Percentiles rank a stretch among this genome's conserved stretches.
These are phyloP conservation scores for Solanum piurae DNA, from an alignment of 257 asterid species.

Conservation along the genomic window DNA sequence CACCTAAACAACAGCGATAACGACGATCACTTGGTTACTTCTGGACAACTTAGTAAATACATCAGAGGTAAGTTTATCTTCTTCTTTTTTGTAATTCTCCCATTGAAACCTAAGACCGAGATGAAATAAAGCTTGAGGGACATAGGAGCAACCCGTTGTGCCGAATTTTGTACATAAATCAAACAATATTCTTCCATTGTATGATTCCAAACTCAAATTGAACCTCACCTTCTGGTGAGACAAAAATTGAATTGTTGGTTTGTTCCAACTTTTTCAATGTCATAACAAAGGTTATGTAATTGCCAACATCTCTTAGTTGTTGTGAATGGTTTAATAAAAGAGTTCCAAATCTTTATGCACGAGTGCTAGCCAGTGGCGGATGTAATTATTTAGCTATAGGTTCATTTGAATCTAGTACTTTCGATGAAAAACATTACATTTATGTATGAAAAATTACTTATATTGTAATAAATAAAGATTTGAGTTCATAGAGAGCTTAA, in stretches of 20 bases:
- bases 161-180: background rate
- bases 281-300: background rate
- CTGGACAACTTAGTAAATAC: slow-evolving; percentile 18
- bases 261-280: background rate
- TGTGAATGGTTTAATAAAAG: background rate
- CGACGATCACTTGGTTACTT: slow-evolving; percentile 11
- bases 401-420: background rate
- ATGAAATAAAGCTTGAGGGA: slow-evolving; percentile 13
- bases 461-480: background rate
- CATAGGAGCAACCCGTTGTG: background rate
- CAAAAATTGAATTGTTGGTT: background rate
- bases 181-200: background rate
- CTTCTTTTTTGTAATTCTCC: background rate
- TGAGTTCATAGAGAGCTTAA: background rate
- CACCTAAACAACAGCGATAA: slow-evolving; percentile 1
- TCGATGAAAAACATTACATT: background rate
- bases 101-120: background rate
- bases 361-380: background rate
- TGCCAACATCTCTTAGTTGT: background rate
- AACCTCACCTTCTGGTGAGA: background rate
- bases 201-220: background rate
- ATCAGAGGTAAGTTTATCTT: background rate
- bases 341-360: background rate
- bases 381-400: background rate
- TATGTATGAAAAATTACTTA: too few species aligned